Evolutionary conservation across 2,329 filamentous ascomycete genomes (phyloP).

Genomic region (Coniochaeta sp.): DNA sequence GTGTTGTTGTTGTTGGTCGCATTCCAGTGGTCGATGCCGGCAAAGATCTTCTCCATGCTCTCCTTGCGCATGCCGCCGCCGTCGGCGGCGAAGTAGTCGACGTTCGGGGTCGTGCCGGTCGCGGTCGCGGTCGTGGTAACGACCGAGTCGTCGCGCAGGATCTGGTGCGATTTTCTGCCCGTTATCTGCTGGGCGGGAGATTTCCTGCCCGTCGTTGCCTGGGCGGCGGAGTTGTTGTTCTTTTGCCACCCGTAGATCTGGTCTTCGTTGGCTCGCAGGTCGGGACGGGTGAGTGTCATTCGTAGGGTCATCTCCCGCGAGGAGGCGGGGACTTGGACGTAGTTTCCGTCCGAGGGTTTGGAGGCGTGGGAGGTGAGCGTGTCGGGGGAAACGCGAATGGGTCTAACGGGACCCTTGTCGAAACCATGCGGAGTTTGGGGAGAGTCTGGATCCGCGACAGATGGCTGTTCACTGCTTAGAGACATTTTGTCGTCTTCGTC

Average conservation of each 20-base stretch:
- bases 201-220: constrained; percentile 35
- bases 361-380: constrained; percentile 18
- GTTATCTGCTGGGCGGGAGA: constrained; percentile 35
- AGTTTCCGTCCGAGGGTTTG: constrained; percentile 32
- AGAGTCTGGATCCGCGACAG: constrained; percentile 51
- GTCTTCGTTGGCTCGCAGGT: constrained; percentile 70
- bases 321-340: constrained; percentile 44
- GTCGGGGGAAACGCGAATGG: constrained; percentile 19
- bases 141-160: constrained; percentile 17
- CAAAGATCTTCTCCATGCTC: constrained; percentile 46
- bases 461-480: constrained; percentile 46
- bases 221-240: no score
- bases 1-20: constrained; percentile 31
- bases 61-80: constrained; percentile 38
- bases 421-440: constrained; percentile 47
- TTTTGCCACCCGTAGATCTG: constrained; percentile 65
- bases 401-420: constrained; percentile 26
- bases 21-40: constrained; percentile 48
- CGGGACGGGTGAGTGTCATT: constrained; percentile 89
- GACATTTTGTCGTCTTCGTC: constrained; percentile 42
- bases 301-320: constrained; percentile 90
- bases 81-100: constrained; percentile 20
- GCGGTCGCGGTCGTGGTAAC: no score
- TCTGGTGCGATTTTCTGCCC: constrained; percentile 9
- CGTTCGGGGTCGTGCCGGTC: constrained; percentile 11